Evolutionary conservation across 306 rosid species (phyloP).

Genomic region (Lagenaria siceraria): DNA sequence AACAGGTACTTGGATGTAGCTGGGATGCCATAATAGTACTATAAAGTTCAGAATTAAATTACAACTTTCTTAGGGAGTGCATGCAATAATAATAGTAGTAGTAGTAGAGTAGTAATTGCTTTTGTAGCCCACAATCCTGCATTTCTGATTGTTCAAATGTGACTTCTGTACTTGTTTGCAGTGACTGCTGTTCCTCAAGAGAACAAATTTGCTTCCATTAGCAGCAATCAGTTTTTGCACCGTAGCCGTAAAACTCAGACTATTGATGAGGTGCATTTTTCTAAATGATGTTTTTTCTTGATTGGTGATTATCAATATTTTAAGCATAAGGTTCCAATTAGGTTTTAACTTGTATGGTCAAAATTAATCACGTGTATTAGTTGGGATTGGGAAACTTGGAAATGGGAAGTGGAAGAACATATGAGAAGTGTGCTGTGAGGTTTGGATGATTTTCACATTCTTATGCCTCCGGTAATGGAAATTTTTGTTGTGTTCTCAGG

Average conservation of each 20-base stretch:
- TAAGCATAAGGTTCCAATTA: conserved; percentile 8
- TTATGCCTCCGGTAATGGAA: not conserved
- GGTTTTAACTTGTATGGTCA: not conserved
- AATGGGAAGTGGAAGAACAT: not conserved
- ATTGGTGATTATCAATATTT: conserved; percentile 3
- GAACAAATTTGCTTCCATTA: conserved; percentile 48
- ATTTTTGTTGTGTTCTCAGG: not conserved
- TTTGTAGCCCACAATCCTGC: not conserved
- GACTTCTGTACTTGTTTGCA: conserved; percentile 7
- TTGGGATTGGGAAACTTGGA: not conserved
- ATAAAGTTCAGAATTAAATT: not conserved
- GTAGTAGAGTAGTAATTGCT: not conserved
- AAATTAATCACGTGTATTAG: not conserved
- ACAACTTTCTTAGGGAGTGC: not conserved
- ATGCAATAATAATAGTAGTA: not conserved
- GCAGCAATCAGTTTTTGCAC: conserved; percentile 73
- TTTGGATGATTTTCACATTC: not conserved
- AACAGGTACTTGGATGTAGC: conserved; percentile 26
- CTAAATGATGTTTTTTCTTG: not conserved
- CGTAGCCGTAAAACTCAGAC: conserved; percentile 77
- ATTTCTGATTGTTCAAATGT: conserved; percentile 9
- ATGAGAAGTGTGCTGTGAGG: conserved; percentile 1
- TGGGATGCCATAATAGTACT: not conserved
- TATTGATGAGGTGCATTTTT: conserved; percentile 66
- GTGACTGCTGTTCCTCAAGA: conserved; percentile 51